Evolutionary conservation across 257 asterid species (phyloP).

Genomic region (Phtheirospermum japonicum): DNA sequence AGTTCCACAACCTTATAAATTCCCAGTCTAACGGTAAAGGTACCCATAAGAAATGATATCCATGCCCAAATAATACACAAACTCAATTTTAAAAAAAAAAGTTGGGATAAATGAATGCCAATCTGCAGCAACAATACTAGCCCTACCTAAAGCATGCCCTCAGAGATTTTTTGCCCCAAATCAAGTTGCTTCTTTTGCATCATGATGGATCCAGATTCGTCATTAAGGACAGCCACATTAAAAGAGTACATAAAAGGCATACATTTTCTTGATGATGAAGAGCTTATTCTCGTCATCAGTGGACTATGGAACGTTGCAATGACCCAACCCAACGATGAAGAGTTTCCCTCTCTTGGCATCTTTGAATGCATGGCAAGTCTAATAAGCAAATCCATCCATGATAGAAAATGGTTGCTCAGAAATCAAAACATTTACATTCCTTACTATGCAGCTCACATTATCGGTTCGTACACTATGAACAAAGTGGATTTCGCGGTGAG

Average conservation of each 20-base stretch:
- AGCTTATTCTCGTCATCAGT: constrained; percentile 61
- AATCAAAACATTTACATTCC: constrained; percentile 69
- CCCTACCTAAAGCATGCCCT: no score
- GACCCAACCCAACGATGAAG: constrained; percentile 53
- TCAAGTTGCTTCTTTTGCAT: constrained; percentile 68
- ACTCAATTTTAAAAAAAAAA: no score
- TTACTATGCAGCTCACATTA: constrained; percentile 81
- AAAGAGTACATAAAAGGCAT: constrained; percentile 39
- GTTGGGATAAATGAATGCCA: no score
- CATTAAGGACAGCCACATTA: constrained; percentile 35
- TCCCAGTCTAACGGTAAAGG: no score
- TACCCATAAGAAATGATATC: no score
- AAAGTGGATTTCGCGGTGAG: constrained; percentile 39
- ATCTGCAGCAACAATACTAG: no score
- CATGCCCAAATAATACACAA: no score
- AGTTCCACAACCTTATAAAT: no score
- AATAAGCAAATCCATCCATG: constrained; percentile 45
- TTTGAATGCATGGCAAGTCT: constrained; percentile 63
- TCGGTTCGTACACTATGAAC: constrained; percentile 76
- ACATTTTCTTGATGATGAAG: constrained; percentile 47
- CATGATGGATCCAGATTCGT: constrained; percentile 51
- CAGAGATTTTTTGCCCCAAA: constrained; percentile 30
- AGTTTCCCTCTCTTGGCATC: constrained; percentile 62
- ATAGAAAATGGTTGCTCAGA: constrained; percentile 50
- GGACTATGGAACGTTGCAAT: constrained; percentile 73